Evolutionary conservation across 2,329 filamentous ascomycete species (phyloP).

Genomic region (Pestalotiopsis sp.): DNA sequence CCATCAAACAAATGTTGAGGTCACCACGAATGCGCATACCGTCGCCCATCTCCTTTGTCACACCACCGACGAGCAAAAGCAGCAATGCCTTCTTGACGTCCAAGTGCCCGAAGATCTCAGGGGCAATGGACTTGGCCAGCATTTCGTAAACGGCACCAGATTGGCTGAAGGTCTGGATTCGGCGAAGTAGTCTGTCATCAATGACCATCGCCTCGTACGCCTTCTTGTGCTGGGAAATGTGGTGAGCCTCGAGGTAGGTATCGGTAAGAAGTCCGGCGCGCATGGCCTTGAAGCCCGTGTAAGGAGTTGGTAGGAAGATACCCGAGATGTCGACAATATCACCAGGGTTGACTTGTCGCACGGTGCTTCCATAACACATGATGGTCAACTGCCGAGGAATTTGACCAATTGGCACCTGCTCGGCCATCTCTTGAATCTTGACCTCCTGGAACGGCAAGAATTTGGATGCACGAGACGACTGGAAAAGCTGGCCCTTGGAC

Average conservation of each 20-base stretch:
- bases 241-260: constrained; percentile 93
- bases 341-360: constrained; percentile 86
- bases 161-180: constrained; percentile 83
- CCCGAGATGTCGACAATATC: constrained; percentile 93
- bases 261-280: constrained; percentile 94
- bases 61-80: constrained; percentile 93
- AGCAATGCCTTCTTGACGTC: constrained; percentile 98
- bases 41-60: constrained; percentile 94
- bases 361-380: constrained; percentile 84
- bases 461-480: constrained; percentile 94
- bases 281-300: constrained; percentile 98
- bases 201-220: constrained; percentile 92
- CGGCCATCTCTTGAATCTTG: constrained; percentile 99
- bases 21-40: constrained; percentile 99
- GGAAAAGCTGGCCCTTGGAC: constrained; percentile 88
- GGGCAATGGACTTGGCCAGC: constrained; percentile 92
- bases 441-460: constrained; percentile 98
- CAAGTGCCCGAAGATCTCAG: constrained; percentile 93
- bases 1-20: constrained; percentile 98
- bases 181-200: constrained; percentile 75
- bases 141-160: constrained; percentile 95
- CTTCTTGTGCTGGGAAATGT: constrained; percentile 96
- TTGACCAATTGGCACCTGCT: constrained; percentile 96
- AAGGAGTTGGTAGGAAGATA: constrained; percentile 95
- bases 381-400: constrained; percentile 91